These are phyloP conservation scores for Pyrus hybrid DNA, from an alignment of 331 rosid species.

Conservation along the genomic window DNA sequence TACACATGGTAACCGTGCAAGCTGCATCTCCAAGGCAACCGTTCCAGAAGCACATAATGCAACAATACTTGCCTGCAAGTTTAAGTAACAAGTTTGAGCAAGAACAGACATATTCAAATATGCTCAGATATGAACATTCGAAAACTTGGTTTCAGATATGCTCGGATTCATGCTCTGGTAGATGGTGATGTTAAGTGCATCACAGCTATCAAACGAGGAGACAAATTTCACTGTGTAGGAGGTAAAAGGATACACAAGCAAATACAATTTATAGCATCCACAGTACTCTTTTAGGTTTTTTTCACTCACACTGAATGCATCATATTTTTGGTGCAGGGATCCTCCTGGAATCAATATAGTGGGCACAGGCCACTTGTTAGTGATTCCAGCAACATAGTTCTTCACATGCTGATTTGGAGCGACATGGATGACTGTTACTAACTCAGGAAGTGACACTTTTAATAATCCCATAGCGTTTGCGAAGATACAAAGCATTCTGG, in stretches of 20 bases:
- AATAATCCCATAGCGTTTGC: conserved; percentile 46
- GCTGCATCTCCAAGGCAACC: conserved; percentile 72
- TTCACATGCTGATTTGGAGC: conserved; percentile 73
- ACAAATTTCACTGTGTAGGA: background rate
- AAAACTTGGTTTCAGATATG: conserved; percentile 1
- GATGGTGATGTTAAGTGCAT: background rate
- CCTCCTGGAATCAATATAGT: conserved; percentile 61
- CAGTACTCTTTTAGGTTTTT: background rate
- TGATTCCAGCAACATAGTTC: conserved; percentile 30
- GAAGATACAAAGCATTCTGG: conserved; percentile 70
- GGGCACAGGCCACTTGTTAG: conserved; percentile 70
- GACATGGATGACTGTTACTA: conserved; percentile 58
- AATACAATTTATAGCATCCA: background rate
- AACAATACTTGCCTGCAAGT: conserved; percentile 73
- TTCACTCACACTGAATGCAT: conserved; percentile 73
- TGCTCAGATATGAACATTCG: background rate
- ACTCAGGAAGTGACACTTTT: conserved; percentile 37
- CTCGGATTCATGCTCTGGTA: background rate
- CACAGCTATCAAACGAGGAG: background rate
- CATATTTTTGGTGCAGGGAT: conserved; percentile 49
- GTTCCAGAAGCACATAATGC: conserved; percentile 94
- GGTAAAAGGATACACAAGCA: background rate
- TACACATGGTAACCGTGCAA: conserved; percentile 76
- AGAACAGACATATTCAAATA: background rate
- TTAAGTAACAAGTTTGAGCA: background rate